Evolutionary conservation across 108 stramenopile genomes (phyloP).

Genomic region (Fistulifera solaris): DNA sequence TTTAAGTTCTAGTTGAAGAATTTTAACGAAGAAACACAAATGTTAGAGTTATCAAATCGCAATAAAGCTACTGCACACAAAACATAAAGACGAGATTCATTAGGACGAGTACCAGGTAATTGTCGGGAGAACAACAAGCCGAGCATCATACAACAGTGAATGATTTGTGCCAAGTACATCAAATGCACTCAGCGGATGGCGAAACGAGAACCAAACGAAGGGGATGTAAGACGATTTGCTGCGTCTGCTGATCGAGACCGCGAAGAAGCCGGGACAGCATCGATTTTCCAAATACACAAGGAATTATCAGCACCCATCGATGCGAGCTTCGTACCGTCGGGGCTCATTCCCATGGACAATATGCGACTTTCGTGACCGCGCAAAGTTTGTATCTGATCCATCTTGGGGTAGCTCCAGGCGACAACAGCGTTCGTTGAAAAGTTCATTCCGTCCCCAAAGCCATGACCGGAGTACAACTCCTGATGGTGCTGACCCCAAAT

Average conservation of each 20-base stretch:
- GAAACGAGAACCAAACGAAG: too few relatives aligned
- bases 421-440: constrained; percentile 17
- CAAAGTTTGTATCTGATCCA: constrained; percentile 83
- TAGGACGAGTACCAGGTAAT: too few relatives aligned
- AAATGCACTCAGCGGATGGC: too few relatives aligned
- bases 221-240: too few relatives aligned
- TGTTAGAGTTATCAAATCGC: too few relatives aligned
- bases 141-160: too few relatives aligned
- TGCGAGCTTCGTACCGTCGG: constrained; percentile 75
- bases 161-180: too few relatives aligned
- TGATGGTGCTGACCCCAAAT: constrained; percentile 75
- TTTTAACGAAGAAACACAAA: too few relatives aligned
- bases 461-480: constrained; percentile 83
- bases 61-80: too few relatives aligned
- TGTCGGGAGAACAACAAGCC: too few relatives aligned
- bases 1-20: too few relatives aligned
- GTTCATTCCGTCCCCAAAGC: constrained; percentile 76
- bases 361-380: constrained; percentile 76
- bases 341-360: constrained; percentile 74
- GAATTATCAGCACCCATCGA: constrained; percentile 89
- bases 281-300: constrained; percentile 89
- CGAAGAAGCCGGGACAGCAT: constrained; percentile 42
- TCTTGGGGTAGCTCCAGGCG: constrained; percentile 61
- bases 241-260: background rate
- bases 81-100: too few relatives aligned